A percentile compares a stretch with the other conserved stretches of the same genome.
phyloP scores from a whole-genome alignment of 805 yeast genomes.

The Suhomyces faveliae region DNA sequence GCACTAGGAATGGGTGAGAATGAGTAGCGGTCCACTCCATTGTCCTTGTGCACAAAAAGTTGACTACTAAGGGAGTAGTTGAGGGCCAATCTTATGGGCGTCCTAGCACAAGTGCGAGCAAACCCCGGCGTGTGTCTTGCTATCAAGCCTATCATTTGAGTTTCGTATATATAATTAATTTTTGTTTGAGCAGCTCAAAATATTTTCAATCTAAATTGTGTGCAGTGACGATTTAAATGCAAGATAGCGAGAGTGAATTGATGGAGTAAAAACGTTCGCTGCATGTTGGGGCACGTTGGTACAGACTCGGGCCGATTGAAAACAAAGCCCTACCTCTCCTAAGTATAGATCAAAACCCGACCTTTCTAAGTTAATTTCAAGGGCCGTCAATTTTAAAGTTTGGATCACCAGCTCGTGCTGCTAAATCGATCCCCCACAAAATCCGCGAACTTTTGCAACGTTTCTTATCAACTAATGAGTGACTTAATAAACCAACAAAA shows the following conservation, averaged over 20 bases:
- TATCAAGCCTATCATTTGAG: not conserved
- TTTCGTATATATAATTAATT: not conserved
- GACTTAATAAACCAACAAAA: no score
- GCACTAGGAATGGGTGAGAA: constrained; percentile 11
- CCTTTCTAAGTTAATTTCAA: no score
- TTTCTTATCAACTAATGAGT: no score
- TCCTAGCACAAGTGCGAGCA: not conserved
- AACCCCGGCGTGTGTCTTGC: not conserved
- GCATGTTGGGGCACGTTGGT: no score
- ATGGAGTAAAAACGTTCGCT: not conserved
- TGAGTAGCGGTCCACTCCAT: constrained; percentile 9
- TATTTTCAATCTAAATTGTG: not conserved
- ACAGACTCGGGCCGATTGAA: no score
- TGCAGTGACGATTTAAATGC: not conserved
- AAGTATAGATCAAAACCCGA: no score
- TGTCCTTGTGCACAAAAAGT: constrained; percentile 9
- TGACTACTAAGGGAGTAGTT: constrained; percentile 6
- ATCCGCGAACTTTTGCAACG: no score
- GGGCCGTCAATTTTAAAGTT: no score
- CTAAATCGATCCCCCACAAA: no score
- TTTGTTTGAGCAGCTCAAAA: not conserved
- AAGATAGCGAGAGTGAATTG: no score
- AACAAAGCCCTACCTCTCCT: no score
- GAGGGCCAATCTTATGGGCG: not conserved
- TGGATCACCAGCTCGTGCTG: no score